phyloP scores from a whole-genome alignment of 2,329 filamentous ascomycete genomes.

The Colletotrichum falcatum region DNA sequence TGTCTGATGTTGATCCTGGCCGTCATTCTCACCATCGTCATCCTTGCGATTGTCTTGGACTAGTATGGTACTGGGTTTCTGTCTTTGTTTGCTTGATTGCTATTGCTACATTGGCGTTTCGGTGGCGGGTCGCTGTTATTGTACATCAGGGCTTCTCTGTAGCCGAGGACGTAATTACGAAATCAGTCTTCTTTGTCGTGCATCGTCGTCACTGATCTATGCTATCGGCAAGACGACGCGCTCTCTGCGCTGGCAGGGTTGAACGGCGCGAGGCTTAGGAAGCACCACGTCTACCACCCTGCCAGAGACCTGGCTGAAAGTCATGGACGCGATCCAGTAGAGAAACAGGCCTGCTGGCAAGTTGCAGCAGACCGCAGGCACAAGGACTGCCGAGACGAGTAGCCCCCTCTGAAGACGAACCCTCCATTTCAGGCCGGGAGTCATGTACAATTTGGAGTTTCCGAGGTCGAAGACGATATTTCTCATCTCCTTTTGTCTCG shows the following conservation, averaged over 20 bases:
- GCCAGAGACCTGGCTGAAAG: neutral
- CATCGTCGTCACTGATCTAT: neutral
- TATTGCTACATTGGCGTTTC: conserved; percentile 33
- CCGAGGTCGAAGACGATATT: conserved; percentile 13
- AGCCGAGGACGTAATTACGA: conserved; percentile 14
- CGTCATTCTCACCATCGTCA: conserved; percentile 88
- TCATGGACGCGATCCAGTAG: conserved; percentile 52
- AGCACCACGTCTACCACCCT: neutral
- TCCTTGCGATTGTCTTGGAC: conserved; percentile 86
- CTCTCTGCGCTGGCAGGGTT: neutral
- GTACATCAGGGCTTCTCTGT: conserved; percentile 34
- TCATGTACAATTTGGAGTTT: neutral
- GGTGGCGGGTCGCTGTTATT: conserved; percentile 28
- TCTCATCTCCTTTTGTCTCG: conserved; percentile 8
- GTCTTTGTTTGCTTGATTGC: conserved; percentile 9
- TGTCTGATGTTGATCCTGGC: conserved; percentile 90
- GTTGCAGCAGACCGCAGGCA: conserved; percentile 51
- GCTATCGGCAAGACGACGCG: neutral
- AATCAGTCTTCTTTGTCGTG: neutral
- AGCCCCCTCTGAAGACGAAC: conserved; percentile 24
- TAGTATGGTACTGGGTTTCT: conserved; percentile 50
- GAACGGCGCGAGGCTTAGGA: neutral
- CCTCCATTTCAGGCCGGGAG: conserved; percentile 11
- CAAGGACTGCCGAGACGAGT: conserved; percentile 31
- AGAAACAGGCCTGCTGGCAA: conserved; percentile 56